Percentiles rank a stretch among this genome's conserved stretches.
Evolutionary conservation across 2,329 filamentous ascomycete species (phyloP).

Genomic region (Colletotrichum godetiae): DNA sequence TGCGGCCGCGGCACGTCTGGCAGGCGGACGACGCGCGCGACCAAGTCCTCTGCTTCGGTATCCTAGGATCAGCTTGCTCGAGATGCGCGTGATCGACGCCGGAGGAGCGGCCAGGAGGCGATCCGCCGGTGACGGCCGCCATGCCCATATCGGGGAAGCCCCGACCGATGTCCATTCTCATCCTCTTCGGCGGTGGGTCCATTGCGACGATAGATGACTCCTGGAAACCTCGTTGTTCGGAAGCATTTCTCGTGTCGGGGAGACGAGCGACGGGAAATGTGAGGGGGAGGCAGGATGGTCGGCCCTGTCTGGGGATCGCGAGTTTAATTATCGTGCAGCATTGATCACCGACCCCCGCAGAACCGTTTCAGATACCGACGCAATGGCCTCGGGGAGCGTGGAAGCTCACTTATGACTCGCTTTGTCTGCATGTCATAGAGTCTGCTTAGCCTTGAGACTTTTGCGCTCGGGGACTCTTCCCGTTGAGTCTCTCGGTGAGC

Average conservation of each 20-base stretch:
- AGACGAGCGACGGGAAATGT: slow-evolving; percentile 13
- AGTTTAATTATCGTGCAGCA: slow-evolving; percentile 29
- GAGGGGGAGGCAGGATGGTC: background rate
- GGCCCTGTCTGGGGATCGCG: slow-evolving; percentile 1
- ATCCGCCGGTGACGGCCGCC: background rate
- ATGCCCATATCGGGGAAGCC: slow-evolving; percentile 30
- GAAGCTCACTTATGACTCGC: slow-evolving; percentile 3
- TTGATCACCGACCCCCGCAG: slow-evolving; percentile 21
- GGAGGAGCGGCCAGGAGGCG: slow-evolving; percentile 16
- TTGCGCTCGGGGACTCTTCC: slow-evolving; percentile 20
- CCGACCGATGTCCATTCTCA: slow-evolving; percentile 34
- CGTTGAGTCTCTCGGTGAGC: background rate
- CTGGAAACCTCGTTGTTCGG: slow-evolving; percentile 5
- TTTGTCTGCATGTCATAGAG: slow-evolving; percentile 12
- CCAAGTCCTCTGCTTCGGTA: slow-evolving; percentile 29
- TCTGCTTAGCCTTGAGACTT: background rate
- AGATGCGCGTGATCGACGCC: slow-evolving; percentile 16
- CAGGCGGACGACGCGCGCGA: slow-evolving; percentile 43
- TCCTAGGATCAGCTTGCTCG: slow-evolving; percentile 26
- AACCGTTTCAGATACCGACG: slow-evolving; percentile 30
- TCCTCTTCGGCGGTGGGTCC: slow-evolving; percentile 34
- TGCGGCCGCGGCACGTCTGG: slow-evolving; percentile 48
- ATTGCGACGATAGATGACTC: slow-evolving; percentile 19
- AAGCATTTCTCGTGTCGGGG: slow-evolving; percentile 28
- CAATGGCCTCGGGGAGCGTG: slow-evolving; percentile 18